These are phyloP conservation scores for Calocybe indica DNA, from an alignment of 768 basidiomycete species.

Conservation along the genomic window DNA sequence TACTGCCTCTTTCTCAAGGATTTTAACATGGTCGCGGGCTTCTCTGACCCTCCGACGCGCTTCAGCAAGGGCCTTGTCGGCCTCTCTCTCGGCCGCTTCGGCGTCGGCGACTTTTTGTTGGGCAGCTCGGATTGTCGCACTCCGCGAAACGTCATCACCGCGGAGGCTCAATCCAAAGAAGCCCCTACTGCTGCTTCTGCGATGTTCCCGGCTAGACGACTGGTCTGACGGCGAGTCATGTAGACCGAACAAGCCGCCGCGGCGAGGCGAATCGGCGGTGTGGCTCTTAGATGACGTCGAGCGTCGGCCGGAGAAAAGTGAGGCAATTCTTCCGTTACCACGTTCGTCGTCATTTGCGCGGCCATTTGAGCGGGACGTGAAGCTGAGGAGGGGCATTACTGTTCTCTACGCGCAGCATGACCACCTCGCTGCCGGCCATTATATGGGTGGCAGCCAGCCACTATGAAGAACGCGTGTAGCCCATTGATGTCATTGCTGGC, in stretches of 20 bases:
- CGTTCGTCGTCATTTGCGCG: too few relatives aligned
- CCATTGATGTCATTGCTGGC: neutral
- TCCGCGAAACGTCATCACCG: constrained; percentile 15
- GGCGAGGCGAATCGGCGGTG: too few relatives aligned
- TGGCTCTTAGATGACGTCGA: too few relatives aligned
- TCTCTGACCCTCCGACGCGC: constrained; percentile 41
- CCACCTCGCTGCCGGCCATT: neutral
- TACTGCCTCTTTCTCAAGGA: constrained; percentile 43
- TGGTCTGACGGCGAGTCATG: neutral
- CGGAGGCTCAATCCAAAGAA: constrained; percentile 19
- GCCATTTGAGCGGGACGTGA: too few relatives aligned
- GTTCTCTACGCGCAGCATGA: too few relatives aligned
- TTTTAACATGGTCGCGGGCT: constrained; percentile 41
- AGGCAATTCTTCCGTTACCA: too few relatives aligned
- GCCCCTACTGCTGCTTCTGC: constrained; percentile 12
- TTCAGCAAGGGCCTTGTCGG: constrained; percentile 41
- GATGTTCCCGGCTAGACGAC: constrained; percentile 2
- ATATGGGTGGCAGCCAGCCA: neutral
- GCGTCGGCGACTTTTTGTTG: constrained; percentile 46
- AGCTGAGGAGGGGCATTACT: too few relatives aligned
- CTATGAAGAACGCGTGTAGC: too few relatives aligned
- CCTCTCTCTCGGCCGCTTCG: constrained; percentile 43
- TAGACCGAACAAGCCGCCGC: too few relatives aligned
- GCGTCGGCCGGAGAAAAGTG: too few relatives aligned
- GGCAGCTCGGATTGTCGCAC: constrained; percentile 42